phyloP scores from a whole-genome alignment of 129 eudicot genomes.

The Pulicaria dysenterica region DNA sequence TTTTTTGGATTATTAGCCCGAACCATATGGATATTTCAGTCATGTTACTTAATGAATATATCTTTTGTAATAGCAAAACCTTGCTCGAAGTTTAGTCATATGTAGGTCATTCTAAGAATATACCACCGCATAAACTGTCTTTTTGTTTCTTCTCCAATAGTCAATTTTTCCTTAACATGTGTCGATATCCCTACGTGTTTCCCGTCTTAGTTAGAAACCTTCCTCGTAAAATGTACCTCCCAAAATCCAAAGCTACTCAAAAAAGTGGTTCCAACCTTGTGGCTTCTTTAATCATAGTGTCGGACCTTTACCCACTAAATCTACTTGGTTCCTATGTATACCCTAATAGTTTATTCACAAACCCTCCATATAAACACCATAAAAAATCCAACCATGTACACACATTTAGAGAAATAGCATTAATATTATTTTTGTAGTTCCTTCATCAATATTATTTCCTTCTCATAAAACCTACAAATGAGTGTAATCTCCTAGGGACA shows the following conservation, averaged over 20 bases:
- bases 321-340: neutral
- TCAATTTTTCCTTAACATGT: neutral
- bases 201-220: neutral
- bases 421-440: neutral
- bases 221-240: neutral
- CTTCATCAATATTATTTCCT: neutral
- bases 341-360: constrained; percentile 3
- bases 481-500: neutral
- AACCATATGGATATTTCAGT: neutral
- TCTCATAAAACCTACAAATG: neutral
- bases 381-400: constrained; percentile 2
- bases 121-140: too few species aligned
- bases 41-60: neutral
- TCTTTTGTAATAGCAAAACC: neutral
- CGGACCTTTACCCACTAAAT: too few species aligned
- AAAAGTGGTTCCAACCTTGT: neutral
- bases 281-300: neutral
- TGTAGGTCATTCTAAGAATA: too few species aligned
- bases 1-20: neutral
- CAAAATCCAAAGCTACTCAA: neutral
- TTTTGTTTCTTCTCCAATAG: too few species aligned
- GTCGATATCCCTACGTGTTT: neutral
- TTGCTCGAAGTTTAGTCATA: too few species aligned
- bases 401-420: neutral
- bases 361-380: neutral